phyloP scores from a whole-genome alignment of 2,329 filamentous ascomycete genomes.

The Neofusicoccum sp. region DNA sequence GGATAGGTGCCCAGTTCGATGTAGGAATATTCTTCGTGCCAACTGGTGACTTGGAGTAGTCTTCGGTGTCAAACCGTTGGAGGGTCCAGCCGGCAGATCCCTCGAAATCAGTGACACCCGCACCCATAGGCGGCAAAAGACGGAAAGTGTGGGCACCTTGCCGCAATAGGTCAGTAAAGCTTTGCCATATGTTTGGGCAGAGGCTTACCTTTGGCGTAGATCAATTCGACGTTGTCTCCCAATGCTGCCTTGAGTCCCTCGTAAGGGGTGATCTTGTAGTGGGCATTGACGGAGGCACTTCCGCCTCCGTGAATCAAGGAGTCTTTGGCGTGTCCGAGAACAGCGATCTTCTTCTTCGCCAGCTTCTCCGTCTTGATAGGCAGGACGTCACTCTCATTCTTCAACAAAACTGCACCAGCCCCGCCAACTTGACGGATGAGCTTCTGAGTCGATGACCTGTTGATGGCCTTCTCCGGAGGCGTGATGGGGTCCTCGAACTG shows the following conservation, averaged over 20 bases:
- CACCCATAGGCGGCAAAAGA: constrained; percentile 30
- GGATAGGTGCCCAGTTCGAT: constrained; percentile 26
- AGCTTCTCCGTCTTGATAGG: constrained; percentile 53
- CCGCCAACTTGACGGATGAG: constrained; percentile 61
- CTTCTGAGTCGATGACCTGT: constrained; percentile 53
- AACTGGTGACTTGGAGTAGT: constrained; percentile 26
- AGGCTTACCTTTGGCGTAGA: constrained; percentile 45
- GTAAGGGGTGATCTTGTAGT: constrained; percentile 64
- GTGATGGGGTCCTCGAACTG: constrained; percentile 56
- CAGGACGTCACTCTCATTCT: constrained; percentile 60
- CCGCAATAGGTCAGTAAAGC: neutral
- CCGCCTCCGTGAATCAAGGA: constrained; percentile 67
- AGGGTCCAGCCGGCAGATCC: constrained; percentile 34
- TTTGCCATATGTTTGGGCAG: neutral
- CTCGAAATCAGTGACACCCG: constrained; percentile 28
- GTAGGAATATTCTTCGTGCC: constrained; percentile 29
- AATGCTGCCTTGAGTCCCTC: constrained; percentile 34
- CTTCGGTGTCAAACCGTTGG: constrained; percentile 29
- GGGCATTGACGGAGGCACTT: constrained; percentile 67
- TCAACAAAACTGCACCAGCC: constrained; percentile 63
- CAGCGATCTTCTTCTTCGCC: constrained; percentile 51
- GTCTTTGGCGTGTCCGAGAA: constrained; percentile 68
- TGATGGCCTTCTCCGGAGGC: constrained; percentile 55
- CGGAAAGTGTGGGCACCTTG: constrained; percentile 34
- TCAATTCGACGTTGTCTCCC: constrained; percentile 42